Evolutionary conservation across 2,329 filamentous ascomycete species (phyloP).

Genomic region (Cryphonectria radicalis): DNA sequence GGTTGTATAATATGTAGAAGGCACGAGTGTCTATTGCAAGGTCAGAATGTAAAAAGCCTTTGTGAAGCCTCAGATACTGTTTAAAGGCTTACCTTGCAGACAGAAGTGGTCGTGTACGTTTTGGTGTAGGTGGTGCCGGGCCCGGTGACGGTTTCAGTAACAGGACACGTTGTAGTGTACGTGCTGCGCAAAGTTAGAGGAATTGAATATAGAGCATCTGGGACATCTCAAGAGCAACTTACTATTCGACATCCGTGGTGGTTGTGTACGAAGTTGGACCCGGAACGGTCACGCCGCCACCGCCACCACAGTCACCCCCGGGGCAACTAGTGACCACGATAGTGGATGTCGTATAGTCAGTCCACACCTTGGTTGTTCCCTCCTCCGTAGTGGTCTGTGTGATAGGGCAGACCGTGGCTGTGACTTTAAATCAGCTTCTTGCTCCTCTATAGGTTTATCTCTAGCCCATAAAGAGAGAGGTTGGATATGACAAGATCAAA

Average conservation of each 20-base stretch:
- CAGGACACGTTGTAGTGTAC: conserved; percentile 44
- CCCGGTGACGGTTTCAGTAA: conserved; percentile 42
- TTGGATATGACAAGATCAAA: background rate
- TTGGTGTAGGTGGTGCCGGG: conserved; percentile 44
- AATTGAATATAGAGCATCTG: no score
- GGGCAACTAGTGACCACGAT: conserved; percentile 46
- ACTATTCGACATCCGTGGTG: conserved; percentile 36
- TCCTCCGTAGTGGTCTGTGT: conserved; percentile 46
- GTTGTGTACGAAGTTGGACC: conserved; percentile 40
- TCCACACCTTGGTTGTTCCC: conserved; percentile 48
- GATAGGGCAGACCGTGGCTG: conserved; percentile 51
- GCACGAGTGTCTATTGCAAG: conserved; percentile 36
- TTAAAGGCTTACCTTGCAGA: conserved; percentile 38
- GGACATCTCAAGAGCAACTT: conserved; percentile 1
- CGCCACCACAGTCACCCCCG: conserved; percentile 40
- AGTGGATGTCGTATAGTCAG: conserved; percentile 49
- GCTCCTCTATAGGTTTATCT: background rate
- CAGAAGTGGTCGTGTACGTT: conserved; percentile 49
- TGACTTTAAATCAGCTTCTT: conserved; percentile 42
- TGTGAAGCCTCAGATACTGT: conserved; percentile 33
- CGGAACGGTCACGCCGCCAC: conserved; percentile 43
- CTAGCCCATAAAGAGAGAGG: background rate
- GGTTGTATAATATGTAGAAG: conserved; percentile 38
- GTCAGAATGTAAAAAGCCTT: conserved; percentile 31
- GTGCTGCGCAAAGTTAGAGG: conserved; percentile 32